Evolutionary conservation across 2,329 filamentous ascomycete genomes (phyloP), one percentile per base, ranked within the genome.

Genomic region (Botrytis galanthina): DNA sequence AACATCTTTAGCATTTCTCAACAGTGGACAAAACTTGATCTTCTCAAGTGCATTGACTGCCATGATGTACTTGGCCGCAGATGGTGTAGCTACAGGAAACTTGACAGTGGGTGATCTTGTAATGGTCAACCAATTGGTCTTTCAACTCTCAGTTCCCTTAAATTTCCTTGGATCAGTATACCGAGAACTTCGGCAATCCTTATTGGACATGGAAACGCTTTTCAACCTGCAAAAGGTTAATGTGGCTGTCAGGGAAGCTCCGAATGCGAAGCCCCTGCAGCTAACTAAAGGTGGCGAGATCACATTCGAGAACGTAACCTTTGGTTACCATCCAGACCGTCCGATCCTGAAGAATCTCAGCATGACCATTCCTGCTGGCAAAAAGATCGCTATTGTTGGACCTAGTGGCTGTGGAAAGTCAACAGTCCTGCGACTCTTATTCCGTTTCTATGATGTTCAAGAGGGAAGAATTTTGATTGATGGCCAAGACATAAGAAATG

Each of bases 101-200:
- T 84, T 99, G 79, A 98, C 95, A 0, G 95, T 99, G 22, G 96
- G 96, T 74, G 97, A 99, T 81, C 87, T 99, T 46, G 96, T 99
- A 81, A 97, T 99, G 93, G 94, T 99, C 78, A 99, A 99, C 82
- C 96, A 98, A 85, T 90, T 99, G 29, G 95, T 99, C 74, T 99
- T 99, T 84, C 96, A 99, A 83, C 90, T 99, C 9, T 98, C 94
- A 0, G 94, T 99, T 6, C 96, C 96, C 0, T 88, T 99, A 74
- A 99, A 99, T 86, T 99, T 99, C 83, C 86, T 99, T 6, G 96
- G 96, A n/a, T 97, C 94, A 22, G 95, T 99, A 20, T 99, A 99
- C 82, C 92, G 96, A 78, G 96, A 99, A 84, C 87, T 99, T 71
- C 89, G 96, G 73, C 96, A 99, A 84, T 97, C 94, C 35, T 86